Percentiles rank a stretch among this genome's conserved stretches.
phyloP scores from a whole-genome alignment of 2,329 filamentous ascomycete species.

The Colletotrichum noveboracense region DNA sequence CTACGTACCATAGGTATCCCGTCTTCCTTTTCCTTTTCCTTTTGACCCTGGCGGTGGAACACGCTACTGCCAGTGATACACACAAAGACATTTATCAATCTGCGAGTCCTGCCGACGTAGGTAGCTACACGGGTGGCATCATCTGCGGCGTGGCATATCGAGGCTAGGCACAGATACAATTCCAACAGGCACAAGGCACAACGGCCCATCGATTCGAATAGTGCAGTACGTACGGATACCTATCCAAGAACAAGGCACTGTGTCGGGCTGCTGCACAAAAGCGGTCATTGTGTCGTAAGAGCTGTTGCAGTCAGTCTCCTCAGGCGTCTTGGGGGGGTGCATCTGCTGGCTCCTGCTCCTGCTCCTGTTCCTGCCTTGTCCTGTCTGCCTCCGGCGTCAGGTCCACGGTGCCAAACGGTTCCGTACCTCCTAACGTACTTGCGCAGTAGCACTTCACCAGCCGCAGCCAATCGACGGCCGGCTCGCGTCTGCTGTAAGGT shows the following conservation, averaged over 20 bases:
- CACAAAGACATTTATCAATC: neutral
- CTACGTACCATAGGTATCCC: neutral
- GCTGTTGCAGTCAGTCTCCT: neutral
- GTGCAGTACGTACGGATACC: neutral
- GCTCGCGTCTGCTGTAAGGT: neutral
- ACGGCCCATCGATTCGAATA: neutral
- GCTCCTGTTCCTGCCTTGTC: neutral
- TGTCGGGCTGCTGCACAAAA: slow-evolving; percentile 5
- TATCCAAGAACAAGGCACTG: neutral
- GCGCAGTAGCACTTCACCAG: neutral
- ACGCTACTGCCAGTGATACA: slow-evolving; percentile 1
- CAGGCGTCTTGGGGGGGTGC: neutral
- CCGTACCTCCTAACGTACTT: neutral
- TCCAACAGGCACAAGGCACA: neutral
- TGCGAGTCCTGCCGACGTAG: neutral
- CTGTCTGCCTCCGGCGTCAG: neutral
- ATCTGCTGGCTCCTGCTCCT: neutral
- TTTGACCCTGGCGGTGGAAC: neutral
- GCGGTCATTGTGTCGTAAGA: slow-evolving; percentile 6
- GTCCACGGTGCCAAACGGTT: neutral
- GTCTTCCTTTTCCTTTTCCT: neutral
- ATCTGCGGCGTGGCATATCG: neutral
- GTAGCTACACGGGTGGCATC: neutral
- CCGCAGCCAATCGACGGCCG: neutral
- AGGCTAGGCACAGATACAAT: neutral